Evolutionary conservation across 106 monocot genomes (phyloP), one percentile per base, ranked within the genome.

Genomic region (Chionographis japonica): DNA sequence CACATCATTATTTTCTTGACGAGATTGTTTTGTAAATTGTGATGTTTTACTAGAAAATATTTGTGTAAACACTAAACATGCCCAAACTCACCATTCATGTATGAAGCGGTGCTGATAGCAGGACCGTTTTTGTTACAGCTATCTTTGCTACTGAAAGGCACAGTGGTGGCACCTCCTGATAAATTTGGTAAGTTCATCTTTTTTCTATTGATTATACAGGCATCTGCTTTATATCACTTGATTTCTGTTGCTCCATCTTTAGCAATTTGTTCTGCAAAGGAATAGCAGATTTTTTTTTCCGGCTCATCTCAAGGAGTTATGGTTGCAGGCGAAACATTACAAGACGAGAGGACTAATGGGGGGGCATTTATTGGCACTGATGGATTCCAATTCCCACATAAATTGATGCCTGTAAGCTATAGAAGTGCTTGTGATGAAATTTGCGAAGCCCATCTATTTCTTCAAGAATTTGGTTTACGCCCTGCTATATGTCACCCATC

Each of bases 331-430:
- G 93, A 93, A 78, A 90, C 94, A 55, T 62, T 90, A 27, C 74
- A 82, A 42, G 87, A 94, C 71, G 94, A 94, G 68, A 84, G 90
- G 63, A 75, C 57, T 12, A 84, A 78, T 63, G 86, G 94, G 16
- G 94, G 94, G 61, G 75, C 79, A 49, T 90, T 94, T 69, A 75
- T 66, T 37, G 84, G 84, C 14, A 73, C 78, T 72, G 94, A 90
- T 62, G 73, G 77, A 46, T 67, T 87, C 56, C 90, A 84, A 50
- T 71, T 84, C 37, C 86, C 90, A 2, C 81, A 79, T 74, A 94
- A 90, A 68, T 75, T 87, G 90, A 90, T 94, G 87, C 94, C 94
- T 68, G 94, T 94, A 90, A 64, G 84, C 52, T 72, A 6, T 27
- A 27, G 27, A 27, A n/a, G 12, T 49, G 6, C 37, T 19, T 54